Evolutionary conservation across 2,329 filamentous ascomycete genomes (phyloP).

Genomic region (Huntiella omanensis): DNA sequence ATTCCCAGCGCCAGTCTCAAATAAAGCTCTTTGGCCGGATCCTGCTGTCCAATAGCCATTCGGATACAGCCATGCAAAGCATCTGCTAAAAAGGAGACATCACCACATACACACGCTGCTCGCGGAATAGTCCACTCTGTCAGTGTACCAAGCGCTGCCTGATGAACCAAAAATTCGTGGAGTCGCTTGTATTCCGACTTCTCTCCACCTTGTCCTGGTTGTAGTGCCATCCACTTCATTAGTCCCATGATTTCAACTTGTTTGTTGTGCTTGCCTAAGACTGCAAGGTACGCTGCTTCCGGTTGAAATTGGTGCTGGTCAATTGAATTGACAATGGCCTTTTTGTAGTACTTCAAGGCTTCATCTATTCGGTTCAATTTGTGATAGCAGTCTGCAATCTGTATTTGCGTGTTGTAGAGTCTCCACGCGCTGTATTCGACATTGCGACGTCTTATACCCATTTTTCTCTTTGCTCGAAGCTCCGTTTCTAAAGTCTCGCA

Average conservation of each 20-base stretch:
- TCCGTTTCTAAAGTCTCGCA: conserved; percentile 17
- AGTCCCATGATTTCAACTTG: conserved; percentile 20
- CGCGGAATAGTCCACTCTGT: conserved; percentile 23
- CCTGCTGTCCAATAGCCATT: conserved; percentile 18
- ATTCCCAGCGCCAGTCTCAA: conserved; percentile 21
- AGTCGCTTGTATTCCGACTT: conserved; percentile 13
- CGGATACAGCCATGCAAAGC: conserved; percentile 18
- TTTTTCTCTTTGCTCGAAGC: neutral
- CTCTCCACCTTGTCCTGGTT: conserved; percentile 12
- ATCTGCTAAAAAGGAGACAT: conserved; percentile 17
- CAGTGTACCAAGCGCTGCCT: conserved; percentile 18
- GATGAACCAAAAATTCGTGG: conserved; percentile 20
- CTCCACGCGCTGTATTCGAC: conserved; percentile 20
- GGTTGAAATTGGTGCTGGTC: conserved; percentile 20
- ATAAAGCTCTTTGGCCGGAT: conserved; percentile 21
- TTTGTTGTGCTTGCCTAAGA: conserved; percentile 21
- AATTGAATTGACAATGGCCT: conserved; percentile 18
- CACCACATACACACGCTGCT: conserved; percentile 20
- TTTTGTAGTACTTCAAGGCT: conserved; percentile 20
- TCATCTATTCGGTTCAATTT: conserved; percentile 18
- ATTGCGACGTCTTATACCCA: conserved; percentile 13
- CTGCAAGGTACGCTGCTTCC: conserved; percentile 20
- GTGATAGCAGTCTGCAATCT: conserved; percentile 21
- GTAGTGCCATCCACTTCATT: conserved; percentile 18
- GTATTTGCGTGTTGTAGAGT: conserved; percentile 22